These are phyloP conservation scores for Fraxinus sp. DNA, from an alignment of 305 asterid genomes.

Conservation along the genomic window DNA sequence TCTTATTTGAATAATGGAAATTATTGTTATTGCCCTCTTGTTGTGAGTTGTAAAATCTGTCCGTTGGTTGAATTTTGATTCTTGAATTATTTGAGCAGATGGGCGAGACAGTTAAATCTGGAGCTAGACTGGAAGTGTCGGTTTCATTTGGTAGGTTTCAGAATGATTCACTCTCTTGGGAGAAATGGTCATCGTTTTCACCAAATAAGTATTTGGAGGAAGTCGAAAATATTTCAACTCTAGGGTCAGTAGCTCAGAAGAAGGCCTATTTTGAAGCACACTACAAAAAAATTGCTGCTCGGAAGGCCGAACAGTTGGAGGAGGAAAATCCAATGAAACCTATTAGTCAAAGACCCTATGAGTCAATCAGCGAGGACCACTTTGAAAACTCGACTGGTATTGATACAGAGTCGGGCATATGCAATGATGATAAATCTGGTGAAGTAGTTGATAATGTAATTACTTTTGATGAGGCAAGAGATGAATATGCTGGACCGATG, in stretches of 20 bases:
- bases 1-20: conserved; percentile 16
- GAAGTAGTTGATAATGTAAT: conserved; percentile 37
- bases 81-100: conserved; percentile 57
- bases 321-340: conserved; percentile 47
- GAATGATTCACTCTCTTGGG: conserved; percentile 86
- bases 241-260: conserved; percentile 93
- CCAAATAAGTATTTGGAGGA: conserved; percentile 92
- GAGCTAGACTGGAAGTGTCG: conserved; percentile 65
- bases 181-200: conserved; percentile 94
- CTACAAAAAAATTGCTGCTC: conserved; percentile 82
- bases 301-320: conserved; percentile 66
- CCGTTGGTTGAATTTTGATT: conserved; percentile 22
- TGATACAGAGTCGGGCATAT: conserved; percentile 27
- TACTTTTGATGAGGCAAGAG: conserved; percentile 27
- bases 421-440: conserved; percentile 32
- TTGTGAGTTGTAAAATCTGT: conserved; percentile 25
- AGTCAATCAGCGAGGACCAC: conserved; percentile 30
- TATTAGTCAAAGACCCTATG: conserved; percentile 25
- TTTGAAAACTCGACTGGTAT: conserved; percentile 26
- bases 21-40: not conserved
- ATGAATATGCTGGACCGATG: conserved; percentile 22
- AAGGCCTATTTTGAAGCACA: conserved; percentile 96
- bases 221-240: conserved; percentile 78
- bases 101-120: conserved; percentile 58
- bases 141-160: conserved; percentile 92